Evolutionary conservation across 768 basidiomycete genomes (phyloP).

Genomic region (Amanita pallidorosea): DNA sequence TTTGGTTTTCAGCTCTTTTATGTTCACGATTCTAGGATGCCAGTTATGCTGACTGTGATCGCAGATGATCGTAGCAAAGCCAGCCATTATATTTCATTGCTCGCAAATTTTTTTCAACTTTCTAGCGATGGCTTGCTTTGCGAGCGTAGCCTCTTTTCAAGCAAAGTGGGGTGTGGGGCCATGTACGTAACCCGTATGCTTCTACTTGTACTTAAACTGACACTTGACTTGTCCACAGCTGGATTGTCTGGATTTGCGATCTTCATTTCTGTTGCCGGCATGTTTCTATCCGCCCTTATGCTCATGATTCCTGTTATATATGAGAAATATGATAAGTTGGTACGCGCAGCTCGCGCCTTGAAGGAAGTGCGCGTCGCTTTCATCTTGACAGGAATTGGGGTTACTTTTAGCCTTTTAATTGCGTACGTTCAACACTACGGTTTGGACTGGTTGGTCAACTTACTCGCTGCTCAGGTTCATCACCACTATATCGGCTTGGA

Average conservation of each 20-base stretch:
- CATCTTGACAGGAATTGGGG: constrained; percentile 69
- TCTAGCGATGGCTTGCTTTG: constrained; percentile 85
- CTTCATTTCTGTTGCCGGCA: constrained; percentile 64
- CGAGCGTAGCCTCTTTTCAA: constrained; percentile 82
- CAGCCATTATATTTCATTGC: constrained; percentile 63
- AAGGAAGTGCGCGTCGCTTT: constrained; percentile 77
- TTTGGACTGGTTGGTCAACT: background rate
- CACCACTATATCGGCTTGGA: constrained; percentile 78
- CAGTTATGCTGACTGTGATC: constrained; percentile 6
- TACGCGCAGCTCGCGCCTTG: constrained; percentile 67
- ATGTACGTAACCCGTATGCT: constrained; percentile 42
- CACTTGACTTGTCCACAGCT: constrained; percentile 34
- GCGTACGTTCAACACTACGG: constrained; percentile 40
- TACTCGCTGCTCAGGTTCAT: constrained; percentile 39
- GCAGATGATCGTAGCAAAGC: constrained; percentile 85
- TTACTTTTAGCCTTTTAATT: constrained; percentile 57
- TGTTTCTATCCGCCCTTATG: constrained; percentile 67
- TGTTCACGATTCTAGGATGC: constrained; percentile 10
- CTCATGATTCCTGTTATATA: constrained; percentile 69
- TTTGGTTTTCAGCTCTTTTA: constrained; percentile 59
- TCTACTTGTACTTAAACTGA: constrained; percentile 8
- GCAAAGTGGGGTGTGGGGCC: constrained; percentile 76
- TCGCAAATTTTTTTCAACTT: constrained; percentile 90
- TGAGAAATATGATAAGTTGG: constrained; percentile 78
- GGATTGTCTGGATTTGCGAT: constrained; percentile 81